Percentiles rank a stretch among this genome's conserved stretches.
Evolutionary conservation across 2,329 filamentous ascomycete genomes (phyloP).

Genomic region (Arachnomyces sp.): DNA sequence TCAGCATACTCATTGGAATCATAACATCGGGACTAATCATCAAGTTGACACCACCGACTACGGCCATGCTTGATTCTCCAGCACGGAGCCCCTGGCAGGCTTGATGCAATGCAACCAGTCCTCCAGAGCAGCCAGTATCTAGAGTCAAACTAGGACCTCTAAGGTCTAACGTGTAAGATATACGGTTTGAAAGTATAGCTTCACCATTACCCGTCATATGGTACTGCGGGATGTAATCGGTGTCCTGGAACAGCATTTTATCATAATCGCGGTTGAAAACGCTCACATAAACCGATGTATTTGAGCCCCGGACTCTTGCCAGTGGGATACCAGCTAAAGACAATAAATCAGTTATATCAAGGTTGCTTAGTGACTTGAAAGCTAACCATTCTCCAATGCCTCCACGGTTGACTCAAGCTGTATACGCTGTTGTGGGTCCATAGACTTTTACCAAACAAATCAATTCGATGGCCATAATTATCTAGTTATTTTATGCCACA

Average conservation of each 20-base stretch:
- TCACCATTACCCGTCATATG: slow-evolving; percentile 18
- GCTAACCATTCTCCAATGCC: slow-evolving; percentile 22
- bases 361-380: no score
- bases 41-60: slow-evolving; percentile 64
- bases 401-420: slow-evolving; percentile 23
- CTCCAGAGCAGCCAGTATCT: slow-evolving; percentile 47
- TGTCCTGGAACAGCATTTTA: slow-evolving; percentile 16
- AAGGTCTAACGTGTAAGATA: slow-evolving; percentile 31
- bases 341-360: no score
- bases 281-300: slow-evolving; percentile 28
- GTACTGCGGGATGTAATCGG: slow-evolving; percentile 13
- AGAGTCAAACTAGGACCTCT: slow-evolving; percentile 29
- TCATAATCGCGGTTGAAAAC: slow-evolving; percentile 24
- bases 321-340: slow-evolving; percentile 19
- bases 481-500: no score
- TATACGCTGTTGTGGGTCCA: slow-evolving; percentile 27
- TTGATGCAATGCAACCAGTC: slow-evolving; percentile 56
- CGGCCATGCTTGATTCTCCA: slow-evolving; percentile 64
- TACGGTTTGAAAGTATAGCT: slow-evolving; percentile 25
- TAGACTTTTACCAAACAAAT: no score
- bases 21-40: slow-evolving; percentile 46
- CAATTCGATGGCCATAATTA: no score
- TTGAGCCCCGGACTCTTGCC: slow-evolving; percentile 20
- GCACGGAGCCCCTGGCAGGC: slow-evolving; percentile 60
- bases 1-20: slow-evolving; percentile 27